Conservation (phyloP, 73 alveolate genomes). For the Stentor coeruleus region DNA sequence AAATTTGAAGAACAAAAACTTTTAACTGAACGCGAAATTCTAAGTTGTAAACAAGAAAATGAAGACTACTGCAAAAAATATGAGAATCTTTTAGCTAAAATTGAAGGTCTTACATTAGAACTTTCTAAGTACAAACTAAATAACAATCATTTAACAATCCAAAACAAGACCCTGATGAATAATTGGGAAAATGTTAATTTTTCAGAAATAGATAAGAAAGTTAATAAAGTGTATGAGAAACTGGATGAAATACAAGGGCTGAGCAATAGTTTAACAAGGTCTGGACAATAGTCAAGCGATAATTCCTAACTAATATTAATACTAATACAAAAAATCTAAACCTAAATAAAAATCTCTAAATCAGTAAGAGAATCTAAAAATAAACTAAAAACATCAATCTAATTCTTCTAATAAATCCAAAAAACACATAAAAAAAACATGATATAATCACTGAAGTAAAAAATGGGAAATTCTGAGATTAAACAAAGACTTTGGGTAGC, state of each 20-base stretch:
- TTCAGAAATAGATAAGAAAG: neutral
- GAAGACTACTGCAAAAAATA: neutral
- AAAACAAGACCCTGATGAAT: neutral
- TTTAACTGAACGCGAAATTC: neutral
- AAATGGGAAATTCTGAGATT: constrained; percentile 5
- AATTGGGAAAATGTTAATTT: too few species aligned
- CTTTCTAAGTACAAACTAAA: neutral
- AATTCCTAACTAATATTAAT: too few species aligned
- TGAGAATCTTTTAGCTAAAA: neutral
- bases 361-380: too few species aligned
- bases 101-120: neutral
- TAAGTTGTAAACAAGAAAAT: neutral
- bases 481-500: neutral
- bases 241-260: neutral
- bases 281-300: too few species aligned
- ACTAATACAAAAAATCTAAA: too few species aligned
- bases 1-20: neutral
- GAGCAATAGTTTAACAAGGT: too few species aligned
- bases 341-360: too few species aligned
- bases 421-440: too few species aligned
- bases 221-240: neutral
- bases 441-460: too few species aligned
- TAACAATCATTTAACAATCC: neutral
- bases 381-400: too few species aligned
- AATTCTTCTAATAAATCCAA: too few species aligned